Evolutionary conservation across 1,284 basidiomycete genomes (phyloP).

Genomic region (Trichosporon faecale): DNA sequence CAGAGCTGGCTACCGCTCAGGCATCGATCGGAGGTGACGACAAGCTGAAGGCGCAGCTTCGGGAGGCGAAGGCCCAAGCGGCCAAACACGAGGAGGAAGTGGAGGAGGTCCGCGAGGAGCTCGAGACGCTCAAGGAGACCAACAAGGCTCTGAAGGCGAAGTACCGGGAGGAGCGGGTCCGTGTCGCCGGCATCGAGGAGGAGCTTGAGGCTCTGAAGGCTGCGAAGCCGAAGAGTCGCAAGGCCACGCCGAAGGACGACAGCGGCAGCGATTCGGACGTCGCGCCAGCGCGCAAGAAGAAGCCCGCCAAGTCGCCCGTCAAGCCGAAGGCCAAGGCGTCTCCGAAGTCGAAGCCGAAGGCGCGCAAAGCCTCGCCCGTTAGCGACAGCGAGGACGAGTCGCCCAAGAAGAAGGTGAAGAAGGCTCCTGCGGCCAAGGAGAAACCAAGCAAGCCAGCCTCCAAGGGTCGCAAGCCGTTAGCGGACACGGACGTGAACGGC

Average conservation of each 20-base stretch:
- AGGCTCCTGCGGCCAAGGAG: conserved; percentile 17
- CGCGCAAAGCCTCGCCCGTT: conserved; percentile 21
- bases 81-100: conserved; percentile 30
- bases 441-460: not conserved
- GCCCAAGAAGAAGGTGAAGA: conserved; percentile 35
- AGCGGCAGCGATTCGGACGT: conserved; percentile 14
- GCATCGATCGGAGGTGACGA: conserved; percentile 29
- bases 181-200: conserved; percentile 35
- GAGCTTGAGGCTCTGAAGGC: conserved; percentile 34
- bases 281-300: conserved; percentile 18
- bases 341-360: not conserved
- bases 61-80: conserved; percentile 33
- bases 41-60: conserved; percentile 34
- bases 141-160: conserved; percentile 29
- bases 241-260: conserved; percentile 10
- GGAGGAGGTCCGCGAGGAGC: conserved; percentile 36
- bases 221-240: conserved; percentile 5
- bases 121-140: conserved; percentile 29
- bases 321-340: not conserved
- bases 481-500: not conserved
- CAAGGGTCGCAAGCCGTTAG: not conserved
- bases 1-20: not conserved
- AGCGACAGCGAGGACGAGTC: conserved; percentile 30
- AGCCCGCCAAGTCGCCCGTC: not conserved
- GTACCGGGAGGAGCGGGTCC: conserved; percentile 35